phyloP scores from a whole-genome alignment of 192 early-diverging fungal species.

The Piromyces sp. region DNA sequence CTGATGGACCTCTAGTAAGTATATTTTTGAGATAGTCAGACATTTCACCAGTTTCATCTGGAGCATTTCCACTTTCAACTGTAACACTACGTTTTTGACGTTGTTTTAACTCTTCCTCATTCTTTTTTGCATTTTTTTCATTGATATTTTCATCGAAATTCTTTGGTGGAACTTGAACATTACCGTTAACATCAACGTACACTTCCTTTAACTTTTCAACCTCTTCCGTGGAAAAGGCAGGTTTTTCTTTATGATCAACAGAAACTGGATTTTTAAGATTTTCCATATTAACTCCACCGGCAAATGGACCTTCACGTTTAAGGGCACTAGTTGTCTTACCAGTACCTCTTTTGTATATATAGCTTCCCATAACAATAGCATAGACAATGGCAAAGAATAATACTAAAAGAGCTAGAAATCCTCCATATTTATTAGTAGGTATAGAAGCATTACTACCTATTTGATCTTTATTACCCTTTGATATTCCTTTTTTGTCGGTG shows the following conservation, averaged over 20 bases:
- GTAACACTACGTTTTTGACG: background rate
- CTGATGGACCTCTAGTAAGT: background rate
- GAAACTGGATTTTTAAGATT: background rate
- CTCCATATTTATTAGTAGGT: background rate
- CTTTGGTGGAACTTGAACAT: background rate
- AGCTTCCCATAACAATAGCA: background rate
- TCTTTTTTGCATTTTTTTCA: background rate
- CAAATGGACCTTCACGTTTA: background rate
- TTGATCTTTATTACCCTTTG: background rate
- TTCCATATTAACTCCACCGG: background rate
- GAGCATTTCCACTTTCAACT: background rate
- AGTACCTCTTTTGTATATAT: background rate
- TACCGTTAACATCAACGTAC: background rate
- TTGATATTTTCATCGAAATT: background rate
- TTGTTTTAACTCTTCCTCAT: background rate
- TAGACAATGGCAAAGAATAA: background rate
- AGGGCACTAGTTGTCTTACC: background rate
- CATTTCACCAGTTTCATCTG: background rate
- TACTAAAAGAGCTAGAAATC: background rate
- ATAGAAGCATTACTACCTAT: background rate
- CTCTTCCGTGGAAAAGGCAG: background rate
- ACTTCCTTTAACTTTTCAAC: background rate
- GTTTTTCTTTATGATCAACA: background rate
- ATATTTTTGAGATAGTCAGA: background rate
- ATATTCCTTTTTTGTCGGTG: too few species aligned